Conservation (phyloP, 768 basidiomycete genomes). For the Epithele typhae region DNA sequence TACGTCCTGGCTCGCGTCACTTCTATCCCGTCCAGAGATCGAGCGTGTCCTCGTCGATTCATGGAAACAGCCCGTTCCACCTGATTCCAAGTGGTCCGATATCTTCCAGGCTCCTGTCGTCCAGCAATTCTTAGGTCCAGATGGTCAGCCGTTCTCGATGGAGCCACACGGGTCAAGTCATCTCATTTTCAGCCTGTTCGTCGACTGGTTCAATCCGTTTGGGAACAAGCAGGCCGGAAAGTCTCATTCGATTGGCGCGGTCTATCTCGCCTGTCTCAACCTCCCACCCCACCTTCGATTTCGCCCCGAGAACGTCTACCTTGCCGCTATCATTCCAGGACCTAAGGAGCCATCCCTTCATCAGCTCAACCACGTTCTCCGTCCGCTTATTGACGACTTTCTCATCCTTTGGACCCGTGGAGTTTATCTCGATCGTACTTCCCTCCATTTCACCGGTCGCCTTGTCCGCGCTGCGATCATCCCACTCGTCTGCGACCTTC, state of each 20-base stretch:
- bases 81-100: too few relatives aligned
- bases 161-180: conserved; percentile 1
- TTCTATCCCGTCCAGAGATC: too few relatives aligned
- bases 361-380: conserved; percentile 36
- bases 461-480: conserved; percentile 27
- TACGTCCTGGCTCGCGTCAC: too few relatives aligned
- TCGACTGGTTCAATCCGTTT: conserved; percentile 17
- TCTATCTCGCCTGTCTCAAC: conserved; percentile 24
- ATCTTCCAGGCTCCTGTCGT: conserved; percentile 5
- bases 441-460: conserved; percentile 20
- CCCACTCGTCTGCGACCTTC: conserved; percentile 34
- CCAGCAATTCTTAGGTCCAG: conserved; percentile 9
- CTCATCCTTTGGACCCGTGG: conserved; percentile 31
- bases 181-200: conserved; percentile 8
- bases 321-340: conserved; percentile 37
- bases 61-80: too few relatives aligned
- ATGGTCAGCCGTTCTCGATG: background rate
- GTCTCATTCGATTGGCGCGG: conserved; percentile 12
- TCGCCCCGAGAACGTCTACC: conserved; percentile 32
- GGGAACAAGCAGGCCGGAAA: conserved; percentile 8
- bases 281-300: conserved; percentile 21
- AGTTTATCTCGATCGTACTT: conserved; percentile 24
- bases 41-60: too few relatives aligned
- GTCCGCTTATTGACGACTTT: conserved; percentile 35
- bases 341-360: conserved; percentile 31